Percentiles rank a stretch among this genome's conserved stretches.
These are phyloP conservation scores for Pachysolen tannophilus DNA, from an alignment of 805 yeast genomes.

Conservation along the genomic window DNA sequence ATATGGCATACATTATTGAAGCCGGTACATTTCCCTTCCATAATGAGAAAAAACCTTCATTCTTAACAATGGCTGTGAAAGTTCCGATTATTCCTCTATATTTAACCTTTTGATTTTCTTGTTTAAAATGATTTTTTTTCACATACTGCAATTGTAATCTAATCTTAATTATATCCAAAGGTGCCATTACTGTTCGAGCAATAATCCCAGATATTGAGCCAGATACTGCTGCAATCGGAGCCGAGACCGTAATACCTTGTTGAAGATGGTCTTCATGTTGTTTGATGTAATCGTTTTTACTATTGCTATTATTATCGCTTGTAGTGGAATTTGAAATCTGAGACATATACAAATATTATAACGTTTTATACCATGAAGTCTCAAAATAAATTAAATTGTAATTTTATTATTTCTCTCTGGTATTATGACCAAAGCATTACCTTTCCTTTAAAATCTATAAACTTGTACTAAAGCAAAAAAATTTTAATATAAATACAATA, in stretches of 20 bases:
- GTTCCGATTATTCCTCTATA: slow-evolving; percentile 31
- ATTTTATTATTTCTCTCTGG: too few species aligned
- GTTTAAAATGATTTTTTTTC: slow-evolving; percentile 8
- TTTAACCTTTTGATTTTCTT: slow-evolving; percentile 10
- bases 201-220: slow-evolving; percentile 67
- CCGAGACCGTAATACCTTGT: slow-evolving; percentile 6
- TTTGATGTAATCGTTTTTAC: too few species aligned
- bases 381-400: too few species aligned
- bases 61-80: slow-evolving; percentile 32
- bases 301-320: too few species aligned
- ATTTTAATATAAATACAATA: too few species aligned
- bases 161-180: slow-evolving; percentile 72
- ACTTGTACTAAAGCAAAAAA: too few species aligned
- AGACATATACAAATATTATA: too few species aligned
- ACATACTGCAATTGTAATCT: slow-evolving; percentile 54
- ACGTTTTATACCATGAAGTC: too few species aligned
- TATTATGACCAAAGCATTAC: too few species aligned
- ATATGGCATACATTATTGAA: slow-evolving; percentile 71
- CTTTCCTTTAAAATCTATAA: too few species aligned
- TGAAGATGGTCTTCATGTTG: slow-evolving; percentile 5
- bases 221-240: slow-evolving; percentile 28
- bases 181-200: slow-evolving; percentile 51
- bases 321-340: too few species aligned
- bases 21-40: slow-evolving; percentile 98
- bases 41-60: slow-evolving; percentile 70